Evolutionary conservation across 2,329 filamentous ascomycete species (phyloP).

Genomic region (Sporothrix curviconia): DNA sequence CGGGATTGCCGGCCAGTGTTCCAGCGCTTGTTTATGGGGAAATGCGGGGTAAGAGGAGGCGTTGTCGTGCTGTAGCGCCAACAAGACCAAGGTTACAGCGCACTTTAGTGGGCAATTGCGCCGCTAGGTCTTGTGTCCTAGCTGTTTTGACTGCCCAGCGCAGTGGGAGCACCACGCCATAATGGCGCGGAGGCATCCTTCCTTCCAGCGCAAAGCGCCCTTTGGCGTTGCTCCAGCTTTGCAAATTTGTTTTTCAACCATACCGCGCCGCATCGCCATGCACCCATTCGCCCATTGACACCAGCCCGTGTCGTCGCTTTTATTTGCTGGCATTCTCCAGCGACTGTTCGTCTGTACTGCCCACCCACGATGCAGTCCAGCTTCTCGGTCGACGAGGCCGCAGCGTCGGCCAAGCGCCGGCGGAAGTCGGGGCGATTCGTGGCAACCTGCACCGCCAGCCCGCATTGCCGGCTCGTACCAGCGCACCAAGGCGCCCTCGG

Average conservation of each 20-base stretch:
- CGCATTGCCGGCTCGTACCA: constrained; percentile 13
- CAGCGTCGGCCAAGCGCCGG: not conserved
- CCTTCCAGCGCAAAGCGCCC: too few relatives aligned
- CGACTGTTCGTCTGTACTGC: not conserved
- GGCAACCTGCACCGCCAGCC: not conserved
- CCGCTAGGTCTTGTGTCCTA: too few relatives aligned
- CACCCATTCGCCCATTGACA: not conserved
- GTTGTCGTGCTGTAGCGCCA: too few relatives aligned
- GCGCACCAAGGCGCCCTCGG: constrained; percentile 29
- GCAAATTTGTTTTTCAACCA: too few relatives aligned
- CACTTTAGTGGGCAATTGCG: not conserved
- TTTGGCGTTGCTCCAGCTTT: too few relatives aligned
- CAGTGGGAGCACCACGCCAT: too few relatives aligned
- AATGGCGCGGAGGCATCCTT: too few relatives aligned
- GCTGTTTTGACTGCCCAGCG: too few relatives aligned
- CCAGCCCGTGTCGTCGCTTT: not conserved
- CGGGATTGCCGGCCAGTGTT: not conserved
- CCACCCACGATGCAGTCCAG: not conserved
- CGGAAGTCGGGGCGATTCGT: not conserved
- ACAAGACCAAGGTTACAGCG: not conserved
- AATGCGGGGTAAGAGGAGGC: constrained; percentile 1
- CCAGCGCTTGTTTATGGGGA: not conserved
- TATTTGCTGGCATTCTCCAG: too few relatives aligned
- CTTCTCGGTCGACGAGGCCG: not conserved
- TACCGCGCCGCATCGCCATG: too few relatives aligned